A percentile compares a stretch with the other conserved stretches of the same genome.
phyloP scores from a whole-genome alignment of 331 rosid genomes.

The Stylosanthes scabra region DNA sequence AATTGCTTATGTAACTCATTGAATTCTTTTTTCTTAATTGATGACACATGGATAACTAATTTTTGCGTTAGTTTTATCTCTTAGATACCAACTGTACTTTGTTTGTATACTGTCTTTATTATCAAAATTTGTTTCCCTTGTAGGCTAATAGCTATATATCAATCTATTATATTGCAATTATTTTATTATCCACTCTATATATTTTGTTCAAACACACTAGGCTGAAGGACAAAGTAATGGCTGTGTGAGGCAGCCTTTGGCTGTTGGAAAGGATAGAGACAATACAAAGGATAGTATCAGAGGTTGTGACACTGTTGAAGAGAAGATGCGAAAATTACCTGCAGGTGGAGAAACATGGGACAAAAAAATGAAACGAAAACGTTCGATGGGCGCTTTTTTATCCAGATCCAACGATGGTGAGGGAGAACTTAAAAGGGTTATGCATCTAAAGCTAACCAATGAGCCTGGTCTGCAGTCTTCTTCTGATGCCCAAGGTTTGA shows the following conservation, averaged over 20 bases:
- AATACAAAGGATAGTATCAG: slow-evolving; percentile 59
- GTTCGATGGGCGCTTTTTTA: slow-evolving; percentile 64
- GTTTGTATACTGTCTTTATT: slow-evolving; percentile 9
- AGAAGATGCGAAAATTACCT: slow-evolving; percentile 77
- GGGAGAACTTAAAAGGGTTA: slow-evolving; percentile 64
- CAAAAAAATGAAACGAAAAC: slow-evolving; percentile 79
- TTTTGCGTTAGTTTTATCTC: slow-evolving; percentile 32
- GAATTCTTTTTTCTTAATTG: slow-evolving; percentile 4
- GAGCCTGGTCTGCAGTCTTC: slow-evolving; percentile 61
- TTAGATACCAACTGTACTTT: slow-evolving; percentile 21
- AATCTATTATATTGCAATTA: slow-evolving; percentile 1
- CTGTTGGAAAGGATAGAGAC: slow-evolving; percentile 70
- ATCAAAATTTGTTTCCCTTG: not conserved
- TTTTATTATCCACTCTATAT: slow-evolving; percentile 5
- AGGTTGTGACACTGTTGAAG: slow-evolving; percentile 73
- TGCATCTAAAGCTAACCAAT: slow-evolving; percentile 66
- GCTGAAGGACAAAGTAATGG: slow-evolving; percentile 64
- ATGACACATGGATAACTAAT: slow-evolving; percentile 13
- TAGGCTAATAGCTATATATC: slow-evolving; percentile 2
- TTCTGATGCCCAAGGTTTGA: slow-evolving; percentile 67
- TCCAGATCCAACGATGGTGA: slow-evolving; percentile 71
- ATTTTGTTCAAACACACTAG: slow-evolving; percentile 48
- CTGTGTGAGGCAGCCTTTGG: slow-evolving; percentile 61
- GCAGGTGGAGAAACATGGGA: slow-evolving; percentile 82
- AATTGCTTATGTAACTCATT: slow-evolving; percentile 18